Evolutionary conservation across 2,329 filamentous ascomycete genomes (phyloP), one percentile per base, ranked within the genome.

Genomic region (Fusarium keratoplasticum): DNA sequence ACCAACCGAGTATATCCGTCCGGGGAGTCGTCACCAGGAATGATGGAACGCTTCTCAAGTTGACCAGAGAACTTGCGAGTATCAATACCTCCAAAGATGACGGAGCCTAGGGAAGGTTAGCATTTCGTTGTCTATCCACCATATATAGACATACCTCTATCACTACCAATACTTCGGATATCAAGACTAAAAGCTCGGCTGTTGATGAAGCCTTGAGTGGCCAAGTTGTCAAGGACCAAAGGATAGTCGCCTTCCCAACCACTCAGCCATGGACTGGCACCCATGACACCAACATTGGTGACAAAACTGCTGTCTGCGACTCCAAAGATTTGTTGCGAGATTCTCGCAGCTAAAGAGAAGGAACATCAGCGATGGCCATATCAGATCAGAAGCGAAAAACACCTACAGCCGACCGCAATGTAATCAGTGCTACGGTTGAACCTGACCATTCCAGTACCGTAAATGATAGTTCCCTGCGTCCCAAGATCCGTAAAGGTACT

Each of bases 41-140:
- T 83, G 70, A 92, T 88, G 42, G 90, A 88, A 1, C 90, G 82
- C 59, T 87, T 89, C 71, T 86, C 80, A 4, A 93, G 86, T 4
- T 78, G 77, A 20, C 90, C 90, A 2, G 82, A 81, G 75, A 85
- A 91, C 76, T 90, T 91, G 62, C 82, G 85, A 6, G 83, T 87
- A 72, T 91, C 87, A 44, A 91, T 84, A n/a, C 89, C 89, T 14
- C 89, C 89, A 58, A 90, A 91, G 22, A 91, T 78, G 22, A 81
- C 80, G 9, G 80, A 80, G 11, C 47, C 47, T 54, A 11, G 3
- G 2, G 2, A 13, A 52, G 10, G 6, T 52, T 5, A 52, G 47
- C 10, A n/a, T 13, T 5, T 1, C 1, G 1, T 1, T 1, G 2
- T 10, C 2, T 31, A 31, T 2, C 10, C 10, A 3, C 16, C 0